These are phyloP conservation scores for Thyridium curvatum DNA, from an alignment of 2,329 filamentous ascomycete genomes.

Conservation along the genomic window DNA sequence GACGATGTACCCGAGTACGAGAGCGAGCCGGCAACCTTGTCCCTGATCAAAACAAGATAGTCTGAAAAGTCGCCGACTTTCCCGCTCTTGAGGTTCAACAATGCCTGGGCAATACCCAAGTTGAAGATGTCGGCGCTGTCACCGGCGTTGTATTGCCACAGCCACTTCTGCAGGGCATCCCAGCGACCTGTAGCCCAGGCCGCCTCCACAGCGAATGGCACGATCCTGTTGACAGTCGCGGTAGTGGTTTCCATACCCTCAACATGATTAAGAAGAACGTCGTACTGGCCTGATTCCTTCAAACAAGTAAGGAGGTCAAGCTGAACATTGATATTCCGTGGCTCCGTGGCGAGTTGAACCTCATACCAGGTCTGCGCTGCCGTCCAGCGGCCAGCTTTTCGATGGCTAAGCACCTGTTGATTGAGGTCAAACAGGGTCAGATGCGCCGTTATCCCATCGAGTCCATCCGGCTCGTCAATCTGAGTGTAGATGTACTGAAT, in stretches of 20 bases:
- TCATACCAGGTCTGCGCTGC: constrained; percentile 98
- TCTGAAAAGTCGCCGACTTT: constrained; percentile 45
- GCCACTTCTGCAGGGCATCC: constrained; percentile 65
- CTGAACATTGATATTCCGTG: constrained; percentile 71
- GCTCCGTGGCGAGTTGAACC: constrained; percentile 74
- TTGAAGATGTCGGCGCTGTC: constrained; percentile 66
- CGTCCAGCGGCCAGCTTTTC: constrained; percentile 88
- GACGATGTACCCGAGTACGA: constrained; percentile 74
- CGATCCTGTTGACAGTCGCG: constrained; percentile 52
- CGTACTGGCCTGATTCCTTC: constrained; percentile 92
- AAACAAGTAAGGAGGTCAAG: constrained; percentile 80
- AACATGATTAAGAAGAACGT: constrained; percentile 80
- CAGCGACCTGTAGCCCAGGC: constrained; percentile 86
- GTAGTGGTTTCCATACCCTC: constrained; percentile 61
- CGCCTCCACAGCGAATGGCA: constrained; percentile 84
- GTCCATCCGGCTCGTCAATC: constrained; percentile 94
- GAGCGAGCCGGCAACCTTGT: constrained; percentile 65
- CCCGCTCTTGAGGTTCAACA: constrained; percentile 52
- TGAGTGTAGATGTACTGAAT: constrained; percentile 93
- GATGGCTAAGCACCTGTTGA: constrained; percentile 87
- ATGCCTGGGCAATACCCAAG: constrained; percentile 65
- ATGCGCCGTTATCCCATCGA: constrained; percentile 89
- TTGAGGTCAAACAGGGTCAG: constrained; percentile 83
- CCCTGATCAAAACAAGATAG: constrained; percentile 59
- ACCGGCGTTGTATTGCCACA: constrained; percentile 44